These are phyloP conservation scores for Brassica cretica DNA, from an alignment of 345 rosid genomes.

Conservation along the genomic window DNA sequence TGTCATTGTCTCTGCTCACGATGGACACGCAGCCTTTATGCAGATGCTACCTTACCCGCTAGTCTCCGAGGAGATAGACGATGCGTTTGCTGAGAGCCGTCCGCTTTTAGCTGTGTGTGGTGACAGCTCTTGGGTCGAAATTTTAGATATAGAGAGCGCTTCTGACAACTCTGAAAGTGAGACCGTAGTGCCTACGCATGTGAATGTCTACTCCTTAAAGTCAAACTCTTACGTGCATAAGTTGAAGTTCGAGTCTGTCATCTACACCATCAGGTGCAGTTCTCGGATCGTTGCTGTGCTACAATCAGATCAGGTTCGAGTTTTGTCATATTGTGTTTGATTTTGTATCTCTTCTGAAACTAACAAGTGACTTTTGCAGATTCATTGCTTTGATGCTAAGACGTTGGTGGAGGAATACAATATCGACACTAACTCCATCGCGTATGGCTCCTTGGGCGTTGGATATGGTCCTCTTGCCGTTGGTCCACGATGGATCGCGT, in stretches of 20 bases:
- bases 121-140: conserved; percentile 52
- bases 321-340: conserved; percentile 1
- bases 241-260: conserved; percentile 69
- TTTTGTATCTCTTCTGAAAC: conserved; percentile 14
- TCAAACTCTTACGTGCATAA: conserved; percentile 72
- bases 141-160: conserved; percentile 41
- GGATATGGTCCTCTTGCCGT: conserved; percentile 2
- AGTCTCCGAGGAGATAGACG: conserved; percentile 42
- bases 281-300: conserved; percentile 83
- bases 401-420: conserved; percentile 63
- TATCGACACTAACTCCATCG: conserved; percentile 67
- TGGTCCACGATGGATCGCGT: background rate
- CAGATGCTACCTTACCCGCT: conserved; percentile 75
- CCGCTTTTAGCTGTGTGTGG: conserved; percentile 79
- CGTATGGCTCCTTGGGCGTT: conserved; percentile 37
- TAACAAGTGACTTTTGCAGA: conserved; percentile 54
- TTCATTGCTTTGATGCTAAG: conserved; percentile 73
- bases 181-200: conserved; percentile 50
- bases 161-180: conserved; percentile 45
- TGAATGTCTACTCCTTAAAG: conserved; percentile 74
- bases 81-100: conserved; percentile 54
- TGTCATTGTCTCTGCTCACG: conserved; percentile 69
- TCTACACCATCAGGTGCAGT: conserved; percentile 86
- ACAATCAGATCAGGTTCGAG: conserved; percentile 72
- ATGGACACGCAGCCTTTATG: conserved; percentile 80